These are phyloP conservation scores for Vitis hybrid DNA, from an alignment of 177 flowering plant species.

Conservation along the genomic window DNA sequence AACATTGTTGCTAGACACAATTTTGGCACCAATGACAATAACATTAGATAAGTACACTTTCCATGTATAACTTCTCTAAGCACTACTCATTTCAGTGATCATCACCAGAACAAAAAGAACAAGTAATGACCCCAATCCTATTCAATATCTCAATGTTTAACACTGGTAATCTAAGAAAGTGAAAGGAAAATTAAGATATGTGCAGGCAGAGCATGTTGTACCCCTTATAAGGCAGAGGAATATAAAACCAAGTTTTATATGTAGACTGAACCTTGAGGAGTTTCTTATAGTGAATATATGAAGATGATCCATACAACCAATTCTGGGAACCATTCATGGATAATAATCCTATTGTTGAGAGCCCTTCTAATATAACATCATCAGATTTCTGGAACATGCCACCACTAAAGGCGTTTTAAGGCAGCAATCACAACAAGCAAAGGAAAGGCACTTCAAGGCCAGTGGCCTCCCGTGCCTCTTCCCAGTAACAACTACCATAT, in stretches of 20 bases:
- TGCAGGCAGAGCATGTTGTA: too few relatives aligned
- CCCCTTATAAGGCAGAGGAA: too few relatives aligned
- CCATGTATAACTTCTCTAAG: not conserved
- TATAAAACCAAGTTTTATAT: not conserved
- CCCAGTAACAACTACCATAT: conserved; percentile 59
- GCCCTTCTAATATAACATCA: conserved; percentile 43
- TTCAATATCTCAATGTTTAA: too few relatives aligned
- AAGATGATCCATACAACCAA: conserved; percentile 81
- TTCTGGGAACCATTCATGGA: conserved; percentile 74
- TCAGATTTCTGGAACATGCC: conserved; percentile 84
- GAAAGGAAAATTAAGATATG: too few relatives aligned
- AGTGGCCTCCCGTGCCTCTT: conserved; percentile 68
- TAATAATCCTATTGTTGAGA: conserved; percentile 39
- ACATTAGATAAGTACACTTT: conserved; percentile 42
- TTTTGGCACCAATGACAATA: conserved; percentile 52
- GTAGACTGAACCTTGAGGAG: not conserved
- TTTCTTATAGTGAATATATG: conserved; percentile 12
- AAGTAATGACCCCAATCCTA: too few relatives aligned
- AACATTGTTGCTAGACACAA: conserved; percentile 52
- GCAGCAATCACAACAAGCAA: conserved; percentile 60
- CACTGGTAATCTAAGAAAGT: too few relatives aligned
- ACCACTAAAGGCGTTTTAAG: conserved; percentile 49
- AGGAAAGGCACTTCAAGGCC: conserved; percentile 55
- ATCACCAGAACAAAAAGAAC: too few relatives aligned
- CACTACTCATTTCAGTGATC: too few relatives aligned